Conservation (phyloP, 371 early-diverging fungal species). For the Umbelopsis sp. region DNA sequence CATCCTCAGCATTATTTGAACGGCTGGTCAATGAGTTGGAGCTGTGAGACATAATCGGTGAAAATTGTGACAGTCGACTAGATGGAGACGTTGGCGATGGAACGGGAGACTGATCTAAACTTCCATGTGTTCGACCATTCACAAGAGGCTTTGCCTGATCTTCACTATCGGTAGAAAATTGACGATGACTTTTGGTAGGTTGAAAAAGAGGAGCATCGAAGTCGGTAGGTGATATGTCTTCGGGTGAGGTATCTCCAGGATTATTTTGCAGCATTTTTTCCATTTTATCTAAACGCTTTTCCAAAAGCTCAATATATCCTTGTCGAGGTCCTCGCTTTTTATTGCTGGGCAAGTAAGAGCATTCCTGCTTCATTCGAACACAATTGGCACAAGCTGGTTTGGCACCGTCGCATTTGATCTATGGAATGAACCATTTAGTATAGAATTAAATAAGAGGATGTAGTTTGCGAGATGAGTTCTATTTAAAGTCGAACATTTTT, state of each 20-base stretch:
- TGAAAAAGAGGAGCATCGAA: not conserved
- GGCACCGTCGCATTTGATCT: slow-evolving; percentile 81
- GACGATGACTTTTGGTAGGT: not conserved
- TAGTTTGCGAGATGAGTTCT: slow-evolving; percentile 2
- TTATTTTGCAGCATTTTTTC: slow-evolving; percentile 57
- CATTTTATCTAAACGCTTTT: slow-evolving; percentile 72
- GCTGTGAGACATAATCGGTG: slow-evolving; percentile 4
- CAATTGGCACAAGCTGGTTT: slow-evolving; percentile 83
- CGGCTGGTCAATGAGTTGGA: slow-evolving; percentile 12
- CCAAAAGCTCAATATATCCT: slow-evolving; percentile 79
- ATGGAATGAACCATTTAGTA: not conserved
- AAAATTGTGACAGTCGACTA: slow-evolving; percentile 1
- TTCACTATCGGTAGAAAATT: slow-evolving; percentile 7
- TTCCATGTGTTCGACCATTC: slow-evolving; percentile 1
- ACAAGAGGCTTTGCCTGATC: not conserved
- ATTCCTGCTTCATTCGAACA: slow-evolving; percentile 57
- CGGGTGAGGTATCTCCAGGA: not conserved
- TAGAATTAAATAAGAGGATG: slow-evolving; percentile 22
- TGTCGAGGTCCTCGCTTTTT: slow-evolving; percentile 82
- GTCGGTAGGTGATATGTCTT: not conserved
- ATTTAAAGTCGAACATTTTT: too few relatives aligned
- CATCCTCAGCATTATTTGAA: not conserved
- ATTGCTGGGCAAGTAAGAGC: slow-evolving; percentile 73
- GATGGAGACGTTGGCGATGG: not conserved
- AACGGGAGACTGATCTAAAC: not conserved